These are phyloP conservation scores for Penicillium brevicompactum DNA, from an alignment of 2,329 filamentous ascomycete genomes.

Conservation along the genomic window DNA sequence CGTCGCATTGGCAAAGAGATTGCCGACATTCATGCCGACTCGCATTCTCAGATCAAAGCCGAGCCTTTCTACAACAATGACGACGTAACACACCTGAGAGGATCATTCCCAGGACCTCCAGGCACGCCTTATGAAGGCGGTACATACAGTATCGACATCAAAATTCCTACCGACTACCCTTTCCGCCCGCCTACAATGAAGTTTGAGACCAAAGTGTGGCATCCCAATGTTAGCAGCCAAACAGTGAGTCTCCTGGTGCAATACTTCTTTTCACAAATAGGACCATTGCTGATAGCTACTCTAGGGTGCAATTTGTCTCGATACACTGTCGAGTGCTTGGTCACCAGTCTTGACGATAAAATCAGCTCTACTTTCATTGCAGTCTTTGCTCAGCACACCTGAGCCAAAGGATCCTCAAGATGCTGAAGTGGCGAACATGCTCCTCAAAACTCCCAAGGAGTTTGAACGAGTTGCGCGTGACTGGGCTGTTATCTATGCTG, in stretches of 20 bases:
- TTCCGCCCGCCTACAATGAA: slow-evolving; percentile 91
- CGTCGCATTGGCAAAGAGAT: slow-evolving; percentile 57
- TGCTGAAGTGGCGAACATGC: slow-evolving; percentile 89
- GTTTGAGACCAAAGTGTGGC: slow-evolving; percentile 93
- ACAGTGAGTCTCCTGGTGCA: slow-evolving; percentile 64
- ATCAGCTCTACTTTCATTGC: slow-evolving; percentile 87
- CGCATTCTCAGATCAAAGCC: slow-evolving; percentile 74
- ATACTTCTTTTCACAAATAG: neutral
- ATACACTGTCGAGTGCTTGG: slow-evolving; percentile 87
- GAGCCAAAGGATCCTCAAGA: slow-evolving; percentile 98
- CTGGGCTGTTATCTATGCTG: slow-evolving; percentile 84
- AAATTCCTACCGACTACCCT: slow-evolving; percentile 84
- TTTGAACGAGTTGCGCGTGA: slow-evolving; percentile 84
- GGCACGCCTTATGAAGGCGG: slow-evolving; percentile 93
- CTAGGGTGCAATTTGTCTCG: slow-evolving; percentile 93
- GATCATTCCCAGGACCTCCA: slow-evolving; percentile 81
- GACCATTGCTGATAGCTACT: neutral
- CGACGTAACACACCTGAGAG: slow-evolving; percentile 79
- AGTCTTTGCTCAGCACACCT: slow-evolving; percentile 87
- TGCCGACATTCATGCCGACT: slow-evolving; percentile 60
- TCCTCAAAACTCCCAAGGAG: slow-evolving; percentile 74
- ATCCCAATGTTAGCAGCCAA: slow-evolving; percentile 93
- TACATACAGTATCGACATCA: slow-evolving; percentile 78
- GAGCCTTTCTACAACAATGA: slow-evolving; percentile 62
- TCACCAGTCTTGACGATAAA: slow-evolving; percentile 96